Evolutionary conservation across 1,284 basidiomycete genomes (phyloP), one percentile per base, ranked within the genome.

Genomic region (Marasmius oreades): DNA sequence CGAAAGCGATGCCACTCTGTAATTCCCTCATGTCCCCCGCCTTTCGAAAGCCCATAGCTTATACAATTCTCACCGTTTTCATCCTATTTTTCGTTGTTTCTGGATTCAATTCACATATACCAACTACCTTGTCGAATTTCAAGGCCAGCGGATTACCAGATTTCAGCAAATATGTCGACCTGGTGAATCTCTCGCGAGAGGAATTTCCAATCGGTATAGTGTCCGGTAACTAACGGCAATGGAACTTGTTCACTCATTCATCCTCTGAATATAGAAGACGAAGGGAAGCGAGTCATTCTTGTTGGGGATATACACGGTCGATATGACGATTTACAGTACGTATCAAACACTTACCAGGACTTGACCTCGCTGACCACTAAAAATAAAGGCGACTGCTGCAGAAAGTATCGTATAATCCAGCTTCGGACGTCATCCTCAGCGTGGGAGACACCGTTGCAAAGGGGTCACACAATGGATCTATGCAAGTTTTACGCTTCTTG

Each of bases 231-330:
- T 22, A n/a, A 8, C 24, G 22, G 24, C 44, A 45, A 47, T 44
- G 42, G 12, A 10, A 39, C 46, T 57, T 33, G 62, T 45, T 28
- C 4, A 48, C 24, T 11, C 33, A 26, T n/a, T 16, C 20, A 12
- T 23, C 5, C 6, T 26, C 23, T 47, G 39, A 31, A 31, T 39
- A 18, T 45, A 86, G 86, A 78, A 56, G 73, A 80, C 23, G 69
- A 74, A 3, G 64, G 73, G n/a, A 74, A 70, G 58, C 83, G 90
- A 8, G 71, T 88, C 22, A 81, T 95, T 46, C 72, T 92, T 58
- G 72, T 93, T 24, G 93, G 93, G 16, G 93, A 96, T 64, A 79
- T 95, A 2, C 93, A 96, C 75, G 92, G 91, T 45, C 91, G 87
- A 78, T 77, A 82, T 56, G 67, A 77, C 14, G 80, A 86, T 0